phyloP scores from a whole-genome alignment of 495 filamentous ascomycete genomes.

The Apiosordaria backusii region DNA sequence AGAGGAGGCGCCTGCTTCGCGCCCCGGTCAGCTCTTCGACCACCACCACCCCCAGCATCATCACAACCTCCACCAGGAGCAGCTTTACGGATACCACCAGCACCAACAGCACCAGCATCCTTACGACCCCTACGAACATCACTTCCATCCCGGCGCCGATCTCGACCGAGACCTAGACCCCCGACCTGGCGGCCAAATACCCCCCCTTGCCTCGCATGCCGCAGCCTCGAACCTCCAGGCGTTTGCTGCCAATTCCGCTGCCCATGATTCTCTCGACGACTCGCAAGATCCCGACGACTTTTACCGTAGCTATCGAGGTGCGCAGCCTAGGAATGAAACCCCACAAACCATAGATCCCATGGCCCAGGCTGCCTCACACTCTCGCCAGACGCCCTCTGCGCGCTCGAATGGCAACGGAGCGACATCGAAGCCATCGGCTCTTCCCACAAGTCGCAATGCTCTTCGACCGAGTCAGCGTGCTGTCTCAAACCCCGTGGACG shows the following conservation, averaged over 20 bases:
- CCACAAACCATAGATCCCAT: slow-evolving; percentile 26
- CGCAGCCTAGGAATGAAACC: slow-evolving; percentile 31
- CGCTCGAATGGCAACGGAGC: slow-evolving; percentile 39
- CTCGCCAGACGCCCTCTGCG: slow-evolving; percentile 32
- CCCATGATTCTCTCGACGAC: slow-evolving; percentile 36
- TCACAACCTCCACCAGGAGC: slow-evolving; percentile 18
- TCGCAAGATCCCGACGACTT: slow-evolving; percentile 49
- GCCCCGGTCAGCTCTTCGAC: slow-evolving; percentile 26
- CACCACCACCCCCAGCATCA: slow-evolving; percentile 28
- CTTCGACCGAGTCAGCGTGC: slow-evolving; percentile 41
- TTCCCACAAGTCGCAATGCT: slow-evolving; percentile 26
- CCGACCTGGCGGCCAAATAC: slow-evolving; percentile 12
- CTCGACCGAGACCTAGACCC: slow-evolving; percentile 12
- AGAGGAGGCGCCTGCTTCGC: slow-evolving; percentile 31
- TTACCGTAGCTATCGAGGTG: slow-evolving; percentile 47
- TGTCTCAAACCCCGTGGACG: slow-evolving; percentile 49
- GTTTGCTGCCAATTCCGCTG: slow-evolving; percentile 35
- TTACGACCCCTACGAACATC: slow-evolving; percentile 8
- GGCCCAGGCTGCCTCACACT: slow-evolving; percentile 26
- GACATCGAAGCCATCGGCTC: slow-evolving; percentile 35
- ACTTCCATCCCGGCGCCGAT: slow-evolving; percentile 10
- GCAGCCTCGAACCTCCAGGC: slow-evolving; percentile 36
- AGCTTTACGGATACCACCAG: slow-evolving; percentile 12
- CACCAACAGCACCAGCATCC: slow-evolving; percentile 12
- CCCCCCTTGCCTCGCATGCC: slow-evolving; percentile 35